phyloP scores from a whole-genome alignment of 768 basidiomycete species.

The Kwoniella mangroviensis region DNA sequence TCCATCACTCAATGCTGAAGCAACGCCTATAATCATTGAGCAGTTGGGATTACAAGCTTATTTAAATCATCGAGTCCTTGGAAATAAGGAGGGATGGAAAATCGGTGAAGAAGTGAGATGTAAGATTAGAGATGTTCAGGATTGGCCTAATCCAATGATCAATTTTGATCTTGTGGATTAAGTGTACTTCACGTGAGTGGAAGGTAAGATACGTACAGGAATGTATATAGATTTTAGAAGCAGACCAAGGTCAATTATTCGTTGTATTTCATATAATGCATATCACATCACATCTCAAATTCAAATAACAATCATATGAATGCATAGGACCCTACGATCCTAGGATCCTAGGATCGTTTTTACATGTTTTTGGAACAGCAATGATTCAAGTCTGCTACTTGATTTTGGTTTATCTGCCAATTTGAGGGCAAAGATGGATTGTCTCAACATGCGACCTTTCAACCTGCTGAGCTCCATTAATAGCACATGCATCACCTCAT shows the following conservation, averaged over 20 bases:
- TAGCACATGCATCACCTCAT: too few relatives aligned
- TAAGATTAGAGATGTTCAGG: slow-evolving; percentile 18
- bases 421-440: too few relatives aligned
- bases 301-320: neutral
- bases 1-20: neutral
- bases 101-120: slow-evolving; percentile 39
- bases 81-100: slow-evolving; percentile 3
- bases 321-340: too few relatives aligned
- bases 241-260: too few relatives aligned
- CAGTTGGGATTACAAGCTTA: slow-evolving; percentile 18
- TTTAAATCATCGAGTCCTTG: neutral
- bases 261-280: neutral
- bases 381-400: too few relatives aligned
- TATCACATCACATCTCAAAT: slow-evolving; percentile 20
- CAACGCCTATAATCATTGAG: slow-evolving; percentile 27
- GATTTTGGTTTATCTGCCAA: too few relatives aligned
- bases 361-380: neutral
- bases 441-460: neutral
- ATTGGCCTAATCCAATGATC: slow-evolving; percentile 36
- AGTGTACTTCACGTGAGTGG: too few relatives aligned
- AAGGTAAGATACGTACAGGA: neutral
- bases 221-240: too few relatives aligned
- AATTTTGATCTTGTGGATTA: slow-evolving; percentile 11
- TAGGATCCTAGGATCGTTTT: too few relatives aligned
- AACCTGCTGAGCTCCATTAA: neutral